These are phyloP conservation scores for Apiotrichum gamsii DNA, from an alignment of 1,284 basidiomycete species.

Conservation along the genomic window DNA sequence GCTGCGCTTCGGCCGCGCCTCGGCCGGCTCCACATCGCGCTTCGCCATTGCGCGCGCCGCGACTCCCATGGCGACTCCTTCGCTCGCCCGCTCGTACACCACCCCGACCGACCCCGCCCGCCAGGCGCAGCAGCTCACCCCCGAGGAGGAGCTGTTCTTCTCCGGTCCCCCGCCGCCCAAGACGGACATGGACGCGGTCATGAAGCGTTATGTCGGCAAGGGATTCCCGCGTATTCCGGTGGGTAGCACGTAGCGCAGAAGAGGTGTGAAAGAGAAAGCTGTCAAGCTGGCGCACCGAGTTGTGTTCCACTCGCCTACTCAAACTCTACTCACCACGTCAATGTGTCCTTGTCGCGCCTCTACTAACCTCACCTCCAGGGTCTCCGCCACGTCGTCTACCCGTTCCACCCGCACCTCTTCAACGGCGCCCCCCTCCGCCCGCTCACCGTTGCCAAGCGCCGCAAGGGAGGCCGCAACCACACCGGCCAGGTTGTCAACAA, in stretches of 20 bases:
- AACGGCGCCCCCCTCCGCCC: constrained; percentile 73
- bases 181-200: constrained; percentile 20
- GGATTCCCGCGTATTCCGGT: constrained; percentile 44
- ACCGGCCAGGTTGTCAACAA: constrained; percentile 83
- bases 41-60: neutral
- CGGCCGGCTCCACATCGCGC: constrained; percentile 25
- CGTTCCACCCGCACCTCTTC: constrained; percentile 74
- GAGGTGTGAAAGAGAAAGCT: too few relatives aligned
- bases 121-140: too few relatives aligned
- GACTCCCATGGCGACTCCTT: too few relatives aligned
- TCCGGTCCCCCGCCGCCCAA: constrained; percentile 21
- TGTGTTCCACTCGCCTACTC: neutral
- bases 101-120: constrained; percentile 11
- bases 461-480: constrained; percentile 77
- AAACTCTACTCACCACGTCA: too few relatives aligned
- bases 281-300: too few relatives aligned
- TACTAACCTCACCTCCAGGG: constrained; percentile 42
- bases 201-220: constrained; percentile 42
- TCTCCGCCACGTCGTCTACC: constrained; percentile 77
- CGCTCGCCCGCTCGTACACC: constrained; percentile 17
- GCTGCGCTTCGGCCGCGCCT: constrained; percentile 8
- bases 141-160: constrained; percentile 19
- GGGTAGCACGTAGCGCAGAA: too few relatives aligned
- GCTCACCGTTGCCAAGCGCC: constrained; percentile 75
- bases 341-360: neutral